Evolutionary conservation across 2,329 filamentous ascomycete genomes (phyloP), one percentile per base, ranked within the genome.

Genomic region (Rutstroemia sp.): DNA sequence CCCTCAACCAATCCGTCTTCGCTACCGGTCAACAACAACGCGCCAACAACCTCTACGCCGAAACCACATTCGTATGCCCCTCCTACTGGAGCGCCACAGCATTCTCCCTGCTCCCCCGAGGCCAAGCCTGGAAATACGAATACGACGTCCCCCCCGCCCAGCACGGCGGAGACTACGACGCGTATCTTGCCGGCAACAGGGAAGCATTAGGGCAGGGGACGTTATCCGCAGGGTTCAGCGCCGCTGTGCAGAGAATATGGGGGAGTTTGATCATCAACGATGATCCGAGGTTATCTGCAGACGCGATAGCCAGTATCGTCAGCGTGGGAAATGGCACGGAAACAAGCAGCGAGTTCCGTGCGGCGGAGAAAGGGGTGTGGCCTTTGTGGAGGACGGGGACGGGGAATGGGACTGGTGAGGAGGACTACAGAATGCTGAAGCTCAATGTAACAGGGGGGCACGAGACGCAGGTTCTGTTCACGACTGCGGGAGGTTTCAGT

Each of bases 31-130:
- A 77, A 54, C 77, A 80, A 57, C 76, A 81, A 58, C 72, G 74
- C 10, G 77, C 76, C 9, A 68, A 73, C 23, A 58, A 58, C 27
- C 40, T 58, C 1, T 58, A 58, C 38, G 44, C 57, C 5, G 78
- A 82, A 67, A 73, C 73, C 1, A 79, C 76, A 0, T 80, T 80
- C 53, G 71, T 78, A 12, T 81, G 78, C 62, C 75, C 78, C 0
- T 72, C 73, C 0, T 80, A 80, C 67, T 81, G 76, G 77, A 67
- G 79, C 42, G 72, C 74, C 1, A 69, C 72, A 30, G 76, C 76
- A 0, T 80, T 51, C n/a, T 14, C 47, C 2, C 25, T 16, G 14
- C 21, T 25, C 19, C 21, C 44, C 10, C 1, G 2, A 17, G 21
- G 21, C 19, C 44, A 67, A 25, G 60, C 68, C 25, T 77, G 70